phyloP scores from a whole-genome alignment of 352 stramenopile genomes.

The Phytophthora chlamydospora region DNA sequence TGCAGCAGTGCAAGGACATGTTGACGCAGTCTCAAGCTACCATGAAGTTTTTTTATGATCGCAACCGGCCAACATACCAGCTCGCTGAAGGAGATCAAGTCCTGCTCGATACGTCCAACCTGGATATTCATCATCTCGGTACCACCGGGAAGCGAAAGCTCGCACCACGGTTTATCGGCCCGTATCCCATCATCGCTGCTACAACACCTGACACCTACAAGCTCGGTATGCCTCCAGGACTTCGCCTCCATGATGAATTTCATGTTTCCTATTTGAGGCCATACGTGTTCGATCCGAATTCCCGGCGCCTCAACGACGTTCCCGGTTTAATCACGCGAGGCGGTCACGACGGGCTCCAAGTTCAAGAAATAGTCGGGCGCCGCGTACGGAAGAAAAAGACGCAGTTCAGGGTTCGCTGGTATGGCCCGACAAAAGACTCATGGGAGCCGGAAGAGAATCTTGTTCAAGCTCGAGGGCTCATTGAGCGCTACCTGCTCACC shows the following conservation, averaged over 20 bases:
- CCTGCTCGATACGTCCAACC: slow-evolving; percentile 25
- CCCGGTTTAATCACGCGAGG: not conserved
- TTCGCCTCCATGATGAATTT: slow-evolving; percentile 29
- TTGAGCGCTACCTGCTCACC: too few species aligned
- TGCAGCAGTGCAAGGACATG: not conserved
- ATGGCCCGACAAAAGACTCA: too few species aligned
- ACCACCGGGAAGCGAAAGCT: slow-evolving; percentile 19
- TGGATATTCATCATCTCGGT: slow-evolving; percentile 14
- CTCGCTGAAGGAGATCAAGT: slow-evolving; percentile 15
- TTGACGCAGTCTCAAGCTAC: not conserved
- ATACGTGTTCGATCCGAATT: slow-evolving; percentile 20
- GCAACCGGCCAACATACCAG: slow-evolving; percentile 11
- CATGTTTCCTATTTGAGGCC: slow-evolving; percentile 13
- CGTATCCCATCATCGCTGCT: slow-evolving; percentile 4
- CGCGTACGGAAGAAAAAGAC: too few species aligned
- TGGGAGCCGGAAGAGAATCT: too few species aligned
- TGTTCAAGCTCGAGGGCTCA: too few species aligned
- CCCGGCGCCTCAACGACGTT: slow-evolving; percentile 5
- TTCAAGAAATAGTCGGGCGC: too few species aligned
- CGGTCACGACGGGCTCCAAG: slow-evolving; percentile 3
- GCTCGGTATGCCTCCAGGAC: slow-evolving; percentile 11
- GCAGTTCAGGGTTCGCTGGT: too few species aligned
- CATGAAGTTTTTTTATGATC: slow-evolving; percentile 9
- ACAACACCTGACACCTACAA: slow-evolving; percentile 19
- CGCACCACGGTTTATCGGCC: slow-evolving; percentile 20